phyloP scores from a whole-genome alignment of 208 protist genomes.

The Blastocrithidia nonstop region DNA sequence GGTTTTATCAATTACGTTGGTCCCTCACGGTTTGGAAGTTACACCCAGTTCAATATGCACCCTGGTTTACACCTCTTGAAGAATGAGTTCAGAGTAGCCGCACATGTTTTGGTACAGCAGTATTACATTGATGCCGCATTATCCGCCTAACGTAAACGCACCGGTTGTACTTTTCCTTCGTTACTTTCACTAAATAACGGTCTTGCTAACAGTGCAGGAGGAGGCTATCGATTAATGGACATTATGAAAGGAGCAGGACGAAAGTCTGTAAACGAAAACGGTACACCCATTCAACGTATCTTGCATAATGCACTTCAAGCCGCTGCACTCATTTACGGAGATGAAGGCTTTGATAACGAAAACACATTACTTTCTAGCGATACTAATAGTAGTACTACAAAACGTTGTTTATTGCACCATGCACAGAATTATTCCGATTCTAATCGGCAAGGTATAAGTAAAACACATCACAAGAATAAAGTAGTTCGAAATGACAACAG shows the following conservation, averaged over 20 bases:
- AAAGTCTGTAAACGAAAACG: slow-evolving; percentile 40
- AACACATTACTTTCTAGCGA: no score
- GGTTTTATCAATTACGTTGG: slow-evolving; percentile 87
- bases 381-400: no score
- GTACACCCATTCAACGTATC: slow-evolving; percentile 56
- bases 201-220: slow-evolving; percentile 8
- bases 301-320: slow-evolving; percentile 73
- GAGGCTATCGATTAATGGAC: slow-evolving; percentile 26
- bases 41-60: slow-evolving; percentile 78
- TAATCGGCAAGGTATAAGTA: no score
- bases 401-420: no score
- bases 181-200: slow-evolving; percentile 15
- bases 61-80: slow-evolving; percentile 70
- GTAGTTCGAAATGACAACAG: not conserved
- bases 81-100: slow-evolving; percentile 65
- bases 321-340: slow-evolving; percentile 17
- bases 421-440: no score
- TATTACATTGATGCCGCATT: slow-evolving; percentile 67
- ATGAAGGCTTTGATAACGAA: slow-evolving; percentile 9
- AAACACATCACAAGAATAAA: no score
- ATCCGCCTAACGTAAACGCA: slow-evolving; percentile 36
- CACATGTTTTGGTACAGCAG: slow-evolving; percentile 76
- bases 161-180: slow-evolving; percentile 22
- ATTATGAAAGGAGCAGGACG: slow-evolving; percentile 9
- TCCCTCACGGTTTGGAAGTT: slow-evolving; percentile 49